Evolutionary conservation across 306 rosid species (phyloP), one percentile per base, ranked within the genome.

Genomic region (Lathyrus aphaca): DNA sequence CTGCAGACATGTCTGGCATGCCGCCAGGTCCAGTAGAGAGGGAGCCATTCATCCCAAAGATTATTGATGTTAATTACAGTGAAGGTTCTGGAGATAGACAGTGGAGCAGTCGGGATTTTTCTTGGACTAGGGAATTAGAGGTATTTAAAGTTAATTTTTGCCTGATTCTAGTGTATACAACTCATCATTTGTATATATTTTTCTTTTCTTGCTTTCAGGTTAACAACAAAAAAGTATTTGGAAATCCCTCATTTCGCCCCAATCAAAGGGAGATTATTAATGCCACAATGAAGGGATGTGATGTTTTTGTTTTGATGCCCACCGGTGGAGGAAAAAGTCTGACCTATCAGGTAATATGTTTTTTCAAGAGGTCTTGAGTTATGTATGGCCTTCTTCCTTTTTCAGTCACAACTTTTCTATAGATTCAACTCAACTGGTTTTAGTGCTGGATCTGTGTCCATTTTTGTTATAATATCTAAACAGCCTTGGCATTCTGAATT

Each of bases 241-340:
- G 97, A 77, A 94, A 94, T 69, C 97, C 88, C 80, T 94, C 99
- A 59, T 94, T 94, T 75, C 99, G 99, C 74, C 99, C 96, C 75
- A 94, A 94, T 81, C 99, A 94, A 86, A 88, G 96, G 77, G 99
- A 94, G 86, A 86, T 91, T 74, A 91, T 94, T 66, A 94, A 94
- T 81, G 97, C 99, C 68, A 87, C 99, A 12, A 88, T 94, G 97
- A 94, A 92, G 64, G 96, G 97, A 68, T 84, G 35, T 85, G 99
- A 94, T 85, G 99, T 91, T 79, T 94, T 94, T 58, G 99, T 94
- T 77, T 79, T 94, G 77, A 94, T 94, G 99, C 99, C 99, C 53
- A 94, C 99, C 17, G 99, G 99, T 74, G 97, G 97, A 74, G 99
- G 99, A 58, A 94, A 94, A 82, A 94, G 99, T 86, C 60, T 94